phyloP scores from a whole-genome alignment of 345 rosid genomes.

The Populus alba region DNA sequence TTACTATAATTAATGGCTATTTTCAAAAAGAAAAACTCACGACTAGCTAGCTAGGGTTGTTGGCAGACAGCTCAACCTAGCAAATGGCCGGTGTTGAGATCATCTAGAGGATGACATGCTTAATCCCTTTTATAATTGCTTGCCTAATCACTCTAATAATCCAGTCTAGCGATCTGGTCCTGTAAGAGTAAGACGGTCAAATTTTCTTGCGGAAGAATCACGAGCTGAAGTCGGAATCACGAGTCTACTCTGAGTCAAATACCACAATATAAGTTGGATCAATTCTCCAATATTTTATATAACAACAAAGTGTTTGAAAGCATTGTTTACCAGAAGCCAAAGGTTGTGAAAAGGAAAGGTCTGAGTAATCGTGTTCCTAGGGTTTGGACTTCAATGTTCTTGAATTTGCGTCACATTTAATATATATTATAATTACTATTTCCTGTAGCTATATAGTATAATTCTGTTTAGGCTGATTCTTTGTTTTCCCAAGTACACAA shows the following conservation, averaged over 20 bases:
- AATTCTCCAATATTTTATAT: background rate
- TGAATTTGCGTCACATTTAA: background rate
- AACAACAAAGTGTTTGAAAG: background rate
- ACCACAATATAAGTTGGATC: background rate
- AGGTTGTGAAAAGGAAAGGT: constrained; percentile 5
- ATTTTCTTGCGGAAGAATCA: background rate
- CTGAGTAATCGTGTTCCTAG: background rate
- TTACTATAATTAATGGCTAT: background rate
- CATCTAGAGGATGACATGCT: background rate
- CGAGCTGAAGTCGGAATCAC: background rate
- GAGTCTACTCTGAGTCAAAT: background rate
- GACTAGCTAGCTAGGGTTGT: too few relatives aligned
- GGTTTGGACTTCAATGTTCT: background rate
- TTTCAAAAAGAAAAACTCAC: background rate
- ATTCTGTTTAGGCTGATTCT: too few relatives aligned
- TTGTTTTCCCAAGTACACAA: too few relatives aligned
- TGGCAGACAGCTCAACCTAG: constrained; percentile 7
- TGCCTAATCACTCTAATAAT: background rate
- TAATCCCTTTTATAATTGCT: background rate
- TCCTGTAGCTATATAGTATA: too few relatives aligned
- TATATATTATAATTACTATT: too few relatives aligned
- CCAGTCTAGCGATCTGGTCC: background rate
- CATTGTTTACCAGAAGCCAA: constrained; percentile 8
- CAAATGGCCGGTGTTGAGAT: background rate
- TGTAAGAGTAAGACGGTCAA: background rate